Evolutionary conservation across 2,329 filamentous ascomycete genomes (phyloP), one percentile per base, ranked within the genome.

Genomic region (Colletotrichum falcatum): DNA sequence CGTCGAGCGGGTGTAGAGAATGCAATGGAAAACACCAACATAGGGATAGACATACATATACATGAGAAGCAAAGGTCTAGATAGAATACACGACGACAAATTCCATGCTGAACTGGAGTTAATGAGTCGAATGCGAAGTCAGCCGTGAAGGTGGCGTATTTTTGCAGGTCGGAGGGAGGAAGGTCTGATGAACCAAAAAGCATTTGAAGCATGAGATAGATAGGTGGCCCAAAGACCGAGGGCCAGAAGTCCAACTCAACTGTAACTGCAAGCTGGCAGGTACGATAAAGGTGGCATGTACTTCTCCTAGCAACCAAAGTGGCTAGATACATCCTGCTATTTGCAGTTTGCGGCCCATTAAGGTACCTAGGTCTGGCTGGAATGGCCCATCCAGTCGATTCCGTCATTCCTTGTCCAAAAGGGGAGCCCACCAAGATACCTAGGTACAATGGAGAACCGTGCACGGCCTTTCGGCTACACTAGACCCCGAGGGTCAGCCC

Each of bases 401-500:
- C 70, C 72, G 66, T 71, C 60, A 72, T 72, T 70, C 66, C 72
- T 70, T 60, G 56, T 55, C 56, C 65, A 59, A 64, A 70, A 58
- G 39, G 59, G 65, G 62, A 46, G 23, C 56, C 48, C 39, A 46
- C 55, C 39, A 53, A 37, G 56, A 37, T 44, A 20, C 35, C 9
- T 4, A 33, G 30, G 39, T 30, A 18, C n/a, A n/a, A n/a, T n/a
- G n/a, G n/a, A n/a, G 37, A 28, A 54, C 64, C 28, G 26, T 70
- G 62, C 62, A 54, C 62, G 49, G 55, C 33, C 55, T 70, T 49
- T 42, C 55, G 48, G 33, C 64, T 39, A 48, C 28, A 51, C 30
- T 48, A 14, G 33, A 54, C 53, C 56, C 64, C 51, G 53, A 70
- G 48, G 63, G 58, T 59, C 33, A 49, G 61, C 64, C 64, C 58